phyloP scores from a whole-genome alignment of 169 alveolate species.

The Plasmodium coatneyi region DNA sequence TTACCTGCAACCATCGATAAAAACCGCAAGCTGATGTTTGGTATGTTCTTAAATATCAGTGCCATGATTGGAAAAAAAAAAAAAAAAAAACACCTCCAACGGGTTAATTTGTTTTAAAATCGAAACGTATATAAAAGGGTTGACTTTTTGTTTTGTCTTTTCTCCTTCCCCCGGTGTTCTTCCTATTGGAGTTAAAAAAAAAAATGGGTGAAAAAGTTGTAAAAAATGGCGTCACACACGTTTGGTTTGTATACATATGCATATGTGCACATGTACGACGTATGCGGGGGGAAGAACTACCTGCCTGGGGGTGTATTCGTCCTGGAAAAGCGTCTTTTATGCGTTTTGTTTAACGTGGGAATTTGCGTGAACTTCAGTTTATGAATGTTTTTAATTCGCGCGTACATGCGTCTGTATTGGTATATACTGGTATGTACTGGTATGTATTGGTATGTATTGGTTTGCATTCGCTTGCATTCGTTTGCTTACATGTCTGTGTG shows the following conservation, averaged over 20 bases:
- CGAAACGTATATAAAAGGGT: background rate
- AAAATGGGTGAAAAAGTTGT: background rate
- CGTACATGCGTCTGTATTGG: background rate
- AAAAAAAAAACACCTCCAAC: background rate
- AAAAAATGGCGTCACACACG: background rate
- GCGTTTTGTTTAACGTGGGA: background rate
- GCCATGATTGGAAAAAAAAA: slow-evolving; percentile 37
- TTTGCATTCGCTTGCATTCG: background rate
- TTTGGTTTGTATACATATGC: background rate
- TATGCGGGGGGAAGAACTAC: background rate
- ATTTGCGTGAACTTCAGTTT: background rate
- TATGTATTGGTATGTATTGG: background rate
- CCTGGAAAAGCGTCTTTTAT: background rate
- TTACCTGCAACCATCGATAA: slow-evolving; percentile 47
- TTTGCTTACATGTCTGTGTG: background rate
- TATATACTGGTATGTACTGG: too few relatives aligned
- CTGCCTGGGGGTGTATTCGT: background rate
- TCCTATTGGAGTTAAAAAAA: background rate
- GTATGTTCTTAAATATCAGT: slow-evolving; percentile 3
- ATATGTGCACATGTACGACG: background rate
- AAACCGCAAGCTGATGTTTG: slow-evolving; percentile 38
- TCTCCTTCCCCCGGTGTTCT: background rate
- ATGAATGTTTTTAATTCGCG: background rate
- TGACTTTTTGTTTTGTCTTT: background rate
- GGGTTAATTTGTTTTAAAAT: background rate